These are phyloP conservation scores for Nakazawaea ambrosiae DNA, from an alignment of 805 yeast species.

Conservation along the genomic window DNA sequence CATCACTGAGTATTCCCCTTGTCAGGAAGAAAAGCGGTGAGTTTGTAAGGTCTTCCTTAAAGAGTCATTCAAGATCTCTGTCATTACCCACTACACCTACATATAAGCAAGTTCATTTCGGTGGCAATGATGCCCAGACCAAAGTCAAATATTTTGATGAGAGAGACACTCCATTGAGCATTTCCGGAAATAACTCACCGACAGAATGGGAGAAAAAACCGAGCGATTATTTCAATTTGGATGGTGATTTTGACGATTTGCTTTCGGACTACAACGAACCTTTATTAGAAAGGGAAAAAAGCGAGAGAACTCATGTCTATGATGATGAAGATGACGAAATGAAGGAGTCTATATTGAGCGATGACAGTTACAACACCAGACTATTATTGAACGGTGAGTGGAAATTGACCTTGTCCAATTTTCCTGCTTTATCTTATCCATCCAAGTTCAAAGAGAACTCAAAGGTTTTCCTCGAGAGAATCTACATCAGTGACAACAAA, in stretches of 20 bases:
- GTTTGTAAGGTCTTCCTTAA: slow-evolving; percentile 67
- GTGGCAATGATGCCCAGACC: slow-evolving; percentile 42
- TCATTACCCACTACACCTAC: slow-evolving; percentile 53
- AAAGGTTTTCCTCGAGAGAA: slow-evolving; percentile 56
- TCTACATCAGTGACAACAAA: slow-evolving; percentile 53
- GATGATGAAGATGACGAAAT: slow-evolving; percentile 14
- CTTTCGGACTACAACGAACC: slow-evolving; percentile 21
- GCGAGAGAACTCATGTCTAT: too few relatives aligned
- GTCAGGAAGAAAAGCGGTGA: slow-evolving; percentile 86
- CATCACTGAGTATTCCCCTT: slow-evolving; percentile 24
- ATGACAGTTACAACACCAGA: slow-evolving; percentile 9
- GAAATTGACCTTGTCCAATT: slow-evolving; percentile 35
- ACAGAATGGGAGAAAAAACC: slow-evolving; percentile 25
- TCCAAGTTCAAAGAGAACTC: slow-evolving; percentile 31
- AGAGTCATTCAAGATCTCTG: slow-evolving; percentile 19
- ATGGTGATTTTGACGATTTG: slow-evolving; percentile 19
- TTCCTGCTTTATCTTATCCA: slow-evolving; percentile 40
- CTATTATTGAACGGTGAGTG: slow-evolving; percentile 25
- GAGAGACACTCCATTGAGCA: slow-evolving; percentile 70
- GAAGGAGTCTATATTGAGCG: slow-evolving; percentile 15
- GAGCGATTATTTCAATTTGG: slow-evolving; percentile 17
- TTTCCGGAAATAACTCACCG: slow-evolving; percentile 64
- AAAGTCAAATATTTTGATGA: slow-evolving; percentile 70
- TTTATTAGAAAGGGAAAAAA: slow-evolving; percentile 16
- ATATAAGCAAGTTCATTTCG: slow-evolving; percentile 77